Percentiles rank a stretch among this genome's conserved stretches.
These are phyloP conservation scores for Mycena capillaripes DNA, from an alignment of 768 basidiomycete species.

Conservation along the genomic window DNA sequence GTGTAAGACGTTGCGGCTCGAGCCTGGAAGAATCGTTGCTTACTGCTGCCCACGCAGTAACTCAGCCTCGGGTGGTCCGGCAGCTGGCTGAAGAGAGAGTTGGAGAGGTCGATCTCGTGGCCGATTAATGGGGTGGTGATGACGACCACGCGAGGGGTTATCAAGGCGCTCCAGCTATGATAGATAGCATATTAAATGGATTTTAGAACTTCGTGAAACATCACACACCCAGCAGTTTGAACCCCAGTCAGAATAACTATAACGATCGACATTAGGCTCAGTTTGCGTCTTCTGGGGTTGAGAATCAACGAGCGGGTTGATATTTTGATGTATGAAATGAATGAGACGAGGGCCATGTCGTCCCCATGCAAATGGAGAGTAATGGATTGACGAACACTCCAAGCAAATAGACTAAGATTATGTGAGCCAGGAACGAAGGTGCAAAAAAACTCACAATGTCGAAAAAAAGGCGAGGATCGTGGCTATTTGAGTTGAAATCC, in stretches of 20 bases:
- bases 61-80: not conserved
- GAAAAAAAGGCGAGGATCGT: no score
- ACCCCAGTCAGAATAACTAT: not conserved
- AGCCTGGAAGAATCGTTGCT: not conserved
- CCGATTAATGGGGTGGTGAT: no score
- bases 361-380: not conserved
- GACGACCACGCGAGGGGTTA: not conserved
- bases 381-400: not conserved
- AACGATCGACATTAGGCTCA: not conserved
- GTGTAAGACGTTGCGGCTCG: rapidly evolving
- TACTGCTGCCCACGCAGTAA: not conserved
- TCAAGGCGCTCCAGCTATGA: not conserved
- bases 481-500: no score
- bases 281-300: not conserved
- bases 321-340: not conserved
- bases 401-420: not conserved
- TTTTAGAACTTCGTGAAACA: not conserved
- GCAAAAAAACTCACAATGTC: no score
- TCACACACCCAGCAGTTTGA: not conserved
- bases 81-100: not conserved
- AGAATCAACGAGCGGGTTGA: not conserved
- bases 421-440: no score
- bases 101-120: conserved; percentile 10
- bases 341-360: not conserved
- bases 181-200: not conserved